Evolutionary conservation across 225 moss, liverwort and hornwort species (phyloP).

Genomic region (Antitrichia curtipendula): DNA sequence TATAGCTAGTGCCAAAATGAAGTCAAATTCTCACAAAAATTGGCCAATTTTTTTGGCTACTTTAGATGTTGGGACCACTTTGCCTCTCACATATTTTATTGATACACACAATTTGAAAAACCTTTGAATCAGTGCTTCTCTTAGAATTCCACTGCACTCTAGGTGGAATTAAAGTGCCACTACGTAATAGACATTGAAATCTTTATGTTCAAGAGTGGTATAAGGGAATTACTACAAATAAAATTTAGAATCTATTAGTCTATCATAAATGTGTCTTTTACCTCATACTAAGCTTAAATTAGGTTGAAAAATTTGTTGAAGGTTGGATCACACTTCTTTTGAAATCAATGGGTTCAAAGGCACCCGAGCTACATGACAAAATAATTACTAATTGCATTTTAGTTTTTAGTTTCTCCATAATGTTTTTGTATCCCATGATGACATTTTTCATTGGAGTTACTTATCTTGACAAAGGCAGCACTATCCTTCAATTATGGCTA

Average conservation of each 20-base stretch:
- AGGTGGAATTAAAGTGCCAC: too few species aligned
- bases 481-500: fast-evolving
- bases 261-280: not conserved
- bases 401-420: not conserved
- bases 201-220: not conserved
- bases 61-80: fast-evolving
- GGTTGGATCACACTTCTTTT: not conserved
- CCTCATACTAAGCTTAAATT: not conserved
- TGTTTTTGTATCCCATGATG: fast-evolving
- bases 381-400: not conserved
- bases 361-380: not conserved
- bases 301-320: not conserved
- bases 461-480: not conserved
- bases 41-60: too few species aligned
- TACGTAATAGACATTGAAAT: not conserved
- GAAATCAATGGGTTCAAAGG: not conserved
- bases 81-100: not conserved
- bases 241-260: not conserved
- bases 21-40: not conserved
- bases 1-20: not conserved
- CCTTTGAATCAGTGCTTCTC: not conserved
- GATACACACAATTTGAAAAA: not conserved
- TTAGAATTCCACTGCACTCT: not conserved
- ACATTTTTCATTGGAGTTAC: not conserved
- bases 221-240: not conserved